Evolutionary conservation across 768 basidiomycete genomes (phyloP), one percentile per base, ranked within the genome.

Genomic region (Boletus tylopilopsis): DNA sequence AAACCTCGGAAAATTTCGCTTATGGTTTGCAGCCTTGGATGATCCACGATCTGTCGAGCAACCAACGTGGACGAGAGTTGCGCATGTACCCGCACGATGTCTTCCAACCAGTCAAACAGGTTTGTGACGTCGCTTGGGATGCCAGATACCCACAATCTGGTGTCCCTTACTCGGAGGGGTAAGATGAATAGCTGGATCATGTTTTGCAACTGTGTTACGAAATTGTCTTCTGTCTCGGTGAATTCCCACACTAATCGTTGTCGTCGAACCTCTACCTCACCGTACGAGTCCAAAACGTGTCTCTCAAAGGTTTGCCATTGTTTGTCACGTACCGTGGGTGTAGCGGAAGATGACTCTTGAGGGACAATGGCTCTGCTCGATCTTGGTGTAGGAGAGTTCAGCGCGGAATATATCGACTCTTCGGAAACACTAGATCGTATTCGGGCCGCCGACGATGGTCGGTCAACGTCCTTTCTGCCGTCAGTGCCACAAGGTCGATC

Each of bases 101-200:
- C 90, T 56, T 94, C 91, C 42, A 94, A 70, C 85, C 89, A 91
- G 66, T 94, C 91, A 52, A 97, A 82, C 19, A 93, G 73, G 11
- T 81, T 79, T 1, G 83, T 76, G 12, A 92, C 74, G 30, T 82
- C 77, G 2, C 71, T 53, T 1, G 92, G 91, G 16, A 97, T 78
- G 16, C 92, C 92, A 2, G 80, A 71, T 32, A 95, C 85, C 90
- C 93, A 96, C 2, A 73, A 63, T 44, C 81, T 81, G 41, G 77
- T 82, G 56, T 85, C 77, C 52, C 84, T 80, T 3, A 80, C 74
- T 8, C 90, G 84, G 9, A 96, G 76, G 0, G 93, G 94, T 5
- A 81, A 71, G 24, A 93, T 78, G 63, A 93, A 94, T 6, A 86
- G 67, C n/a, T 74, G 70, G 12, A 92, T 71, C 53, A 90, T 84